Percentiles rank a stretch among this genome's conserved stretches.
phyloP scores from a whole-genome alignment of 805 yeast genomes.

The Ogataea kodamae region DNA sequence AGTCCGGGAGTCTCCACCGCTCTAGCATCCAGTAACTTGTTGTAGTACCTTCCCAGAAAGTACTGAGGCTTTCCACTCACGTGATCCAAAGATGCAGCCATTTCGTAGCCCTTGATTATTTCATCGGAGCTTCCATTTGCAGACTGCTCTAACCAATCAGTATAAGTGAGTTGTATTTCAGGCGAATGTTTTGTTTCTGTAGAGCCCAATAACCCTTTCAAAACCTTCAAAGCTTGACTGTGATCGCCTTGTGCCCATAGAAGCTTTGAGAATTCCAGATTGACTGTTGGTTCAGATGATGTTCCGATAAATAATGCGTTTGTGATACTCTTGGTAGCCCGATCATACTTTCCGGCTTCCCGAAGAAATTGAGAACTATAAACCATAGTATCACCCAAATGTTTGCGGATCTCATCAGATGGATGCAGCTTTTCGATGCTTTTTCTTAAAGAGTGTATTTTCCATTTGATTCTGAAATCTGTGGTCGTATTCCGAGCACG shows the following conservation, averaged over 20 bases:
- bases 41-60: constrained; percentile 73
- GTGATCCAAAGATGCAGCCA: constrained; percentile 51
- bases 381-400: constrained; percentile 51
- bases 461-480: constrained; percentile 45
- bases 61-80: constrained; percentile 72
- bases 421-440: constrained; percentile 34
- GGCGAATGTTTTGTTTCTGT: constrained; percentile 17
- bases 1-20: constrained; percentile 27
- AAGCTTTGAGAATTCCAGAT: constrained; percentile 74
- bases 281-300: constrained; percentile 39
- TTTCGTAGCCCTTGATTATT: constrained; percentile 64
- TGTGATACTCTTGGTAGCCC: constrained; percentile 66
- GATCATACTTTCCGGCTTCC: constrained; percentile 61
- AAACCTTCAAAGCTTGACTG: constrained; percentile 71
- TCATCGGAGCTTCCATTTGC: constrained; percentile 76
- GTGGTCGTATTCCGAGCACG: constrained; percentile 27
- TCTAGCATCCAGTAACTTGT: constrained; percentile 70
- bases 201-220: constrained; percentile 40
- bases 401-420: constrained; percentile 21
- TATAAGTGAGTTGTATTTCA: constrained; percentile 66
- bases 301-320: constrained; percentile 49
- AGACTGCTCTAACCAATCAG: constrained; percentile 84
- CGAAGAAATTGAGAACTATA: constrained; percentile 63
- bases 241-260: constrained; percentile 89
- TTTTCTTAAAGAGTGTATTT: constrained; percentile 42